A percentile compares a stretch with the other conserved stretches of the same genome.
Conservation (phyloP, 2,329 filamentous ascomycete species). For the Trichoderma arundinaceum region DNA sequence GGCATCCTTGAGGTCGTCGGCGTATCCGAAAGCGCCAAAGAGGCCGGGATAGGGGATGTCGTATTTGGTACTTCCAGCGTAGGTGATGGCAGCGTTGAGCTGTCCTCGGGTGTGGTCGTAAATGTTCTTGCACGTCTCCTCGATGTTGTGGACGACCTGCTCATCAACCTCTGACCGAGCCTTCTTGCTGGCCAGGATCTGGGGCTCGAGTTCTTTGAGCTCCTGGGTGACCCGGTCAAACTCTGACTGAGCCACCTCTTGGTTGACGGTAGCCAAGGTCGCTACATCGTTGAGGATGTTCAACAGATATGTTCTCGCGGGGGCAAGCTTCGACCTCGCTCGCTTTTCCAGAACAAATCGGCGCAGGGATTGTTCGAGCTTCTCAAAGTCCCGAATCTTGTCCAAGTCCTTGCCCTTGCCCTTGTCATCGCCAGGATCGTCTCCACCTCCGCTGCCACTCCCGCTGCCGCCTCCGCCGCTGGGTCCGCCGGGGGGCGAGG, state of each 20-base stretch:
- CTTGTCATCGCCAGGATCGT: conserved; percentile 66
- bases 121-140: conserved; percentile 82
- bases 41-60: conserved; percentile 87
- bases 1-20: conserved; percentile 87
- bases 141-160: conserved; percentile 79
- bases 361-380: conserved; percentile 84
- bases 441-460: conserved; percentile 59
- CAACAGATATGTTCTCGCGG: conserved; percentile 91
- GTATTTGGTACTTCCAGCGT: conserved; percentile 74
- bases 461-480: conserved; percentile 58
- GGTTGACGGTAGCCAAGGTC: conserved; percentile 82
- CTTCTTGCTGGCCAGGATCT: conserved; percentile 82
- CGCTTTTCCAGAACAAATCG: conserved; percentile 96
- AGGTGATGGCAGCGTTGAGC: conserved; percentile 75
- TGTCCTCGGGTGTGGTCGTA: conserved; percentile 82
- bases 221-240: conserved; percentile 82
- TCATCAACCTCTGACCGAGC: conserved; percentile 81
- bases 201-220: conserved; percentile 80
- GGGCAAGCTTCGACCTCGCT: conserved; percentile 91
- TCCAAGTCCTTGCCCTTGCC: conserved; percentile 87
- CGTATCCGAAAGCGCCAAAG: conserved; percentile 85
- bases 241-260: conserved; percentile 84
- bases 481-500: conserved; percentile 61
- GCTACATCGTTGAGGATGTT: conserved; percentile 91
- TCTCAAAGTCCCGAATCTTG: conserved; percentile 87